A percentile compares a stretch with the other conserved stretches of the same genome.
Conservation (phyloP, 768 basidiomycete species). For the Crucibulum laeve region DNA sequence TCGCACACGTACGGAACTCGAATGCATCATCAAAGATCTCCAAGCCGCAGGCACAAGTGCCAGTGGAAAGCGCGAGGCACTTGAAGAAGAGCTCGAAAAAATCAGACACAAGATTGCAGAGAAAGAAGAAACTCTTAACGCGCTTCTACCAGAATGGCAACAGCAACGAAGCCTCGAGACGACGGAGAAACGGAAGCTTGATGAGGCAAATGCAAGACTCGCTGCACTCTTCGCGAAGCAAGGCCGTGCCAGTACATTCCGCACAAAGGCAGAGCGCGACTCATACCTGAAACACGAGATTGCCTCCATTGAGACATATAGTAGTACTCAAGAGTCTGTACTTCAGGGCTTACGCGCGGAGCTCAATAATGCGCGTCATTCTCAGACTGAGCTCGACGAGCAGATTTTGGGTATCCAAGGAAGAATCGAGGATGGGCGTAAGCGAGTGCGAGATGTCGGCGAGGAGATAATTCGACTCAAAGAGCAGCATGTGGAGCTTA, state of each 20-base stretch:
- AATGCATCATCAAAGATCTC: conserved; percentile 80
- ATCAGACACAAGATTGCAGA: conserved; percentile 58
- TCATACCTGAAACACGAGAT: conserved; percentile 80
- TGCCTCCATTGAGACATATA: conserved; percentile 57
- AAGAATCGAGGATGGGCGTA: conserved; percentile 63
- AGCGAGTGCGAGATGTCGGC: conserved; percentile 47
- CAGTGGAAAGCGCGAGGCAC: conserved; percentile 55
- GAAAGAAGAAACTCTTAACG: conserved; percentile 59
- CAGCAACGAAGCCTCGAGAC: conserved; percentile 44
- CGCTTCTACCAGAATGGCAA: conserved; percentile 70
- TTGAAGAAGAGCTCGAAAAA: conserved; percentile 60
- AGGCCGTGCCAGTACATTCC: conserved; percentile 82
- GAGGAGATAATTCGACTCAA: conserved; percentile 60
- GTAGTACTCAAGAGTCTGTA: conserved; percentile 49
- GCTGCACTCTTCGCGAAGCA: conserved; percentile 84
- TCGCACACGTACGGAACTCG: conserved; percentile 78
- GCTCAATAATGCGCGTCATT: conserved; percentile 39
- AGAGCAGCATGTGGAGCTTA: conserved; percentile 63
- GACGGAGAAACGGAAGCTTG: conserved; percentile 62
- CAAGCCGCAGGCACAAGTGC: conserved; percentile 60
- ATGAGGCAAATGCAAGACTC: conserved; percentile 68
- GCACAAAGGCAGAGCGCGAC: conserved; percentile 81
- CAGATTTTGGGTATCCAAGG: conserved; percentile 52
- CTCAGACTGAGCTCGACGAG: conserved; percentile 53
- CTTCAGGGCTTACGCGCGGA: conserved; percentile 51